Evolutionary conservation across 441 rosid species (phyloP), one percentile per base, ranked within the genome.

Genomic region (Euphorbia celastroides): DNA sequence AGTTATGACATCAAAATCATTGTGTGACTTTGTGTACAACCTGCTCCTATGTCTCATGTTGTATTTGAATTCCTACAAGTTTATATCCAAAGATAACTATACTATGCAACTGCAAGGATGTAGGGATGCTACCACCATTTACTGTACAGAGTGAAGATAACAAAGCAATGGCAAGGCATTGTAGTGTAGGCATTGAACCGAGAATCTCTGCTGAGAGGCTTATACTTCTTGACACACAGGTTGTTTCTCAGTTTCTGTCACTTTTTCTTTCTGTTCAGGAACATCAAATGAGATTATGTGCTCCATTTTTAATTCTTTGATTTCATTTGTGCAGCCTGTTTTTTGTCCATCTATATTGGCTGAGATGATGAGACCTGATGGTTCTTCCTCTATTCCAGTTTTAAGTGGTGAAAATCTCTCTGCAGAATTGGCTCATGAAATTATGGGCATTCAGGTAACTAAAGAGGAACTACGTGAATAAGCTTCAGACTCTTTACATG

Each of bases 211-310:
- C 89, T 46, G 89, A 90, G 68, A 80, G 96, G 46, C 78, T 86
- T 60, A 82, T 90, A 52, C 94, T 90, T 71, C 97, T 90, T 22
- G 97, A 90, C 74, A 80, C 86, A 23, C 94, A 84, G 93, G 96
- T 85, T 75, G 58, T 74, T 14, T 26, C 51, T n/a, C 84, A 74
- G 58, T 74, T 14, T 26, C 51, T n/a, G 23, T 32, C 3, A 17
- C 1, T 1, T 36, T 66, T 16, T 38, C 36, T 57, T 51, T 12
- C 57, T 36, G n/a, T 64, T 51, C 19, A 7, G 16, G 25, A 51
- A 32, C 46, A 32, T 65, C 22, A 51, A 6, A 52, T 8, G 10
- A 25, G 51, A 55, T 25, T 51, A 25, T 26, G 25, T 65, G n/a
- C 36, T 65, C 26, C 55, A 25, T 38, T 28, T 14, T 57, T 13